Base-by-base conservation (phyloP, 2,329 filamentous ascomycete genomes). In the Aspergillus terreus region DNA sequence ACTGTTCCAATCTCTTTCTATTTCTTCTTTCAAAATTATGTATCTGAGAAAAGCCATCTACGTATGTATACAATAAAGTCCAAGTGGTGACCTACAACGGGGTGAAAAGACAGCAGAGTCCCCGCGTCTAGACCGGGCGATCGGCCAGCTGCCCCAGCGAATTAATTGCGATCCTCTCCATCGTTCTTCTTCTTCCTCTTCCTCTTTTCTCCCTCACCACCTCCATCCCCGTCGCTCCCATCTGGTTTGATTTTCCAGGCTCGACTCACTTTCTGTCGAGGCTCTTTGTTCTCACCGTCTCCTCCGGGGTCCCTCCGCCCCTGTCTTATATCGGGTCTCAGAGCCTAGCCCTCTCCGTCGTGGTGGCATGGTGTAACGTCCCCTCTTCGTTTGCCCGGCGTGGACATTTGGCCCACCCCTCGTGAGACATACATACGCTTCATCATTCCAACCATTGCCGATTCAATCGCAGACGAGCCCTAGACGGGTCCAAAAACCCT, bases 91-190 rank as follows among this genome's bases (percentile, higher is more conserved):
- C 11, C 35, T 38, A 17, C 35, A 38, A 38, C 15, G 35, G 17
- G 7, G 17, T 14, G 6, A 14, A 43, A 43, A 21, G 10, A 43
- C 14, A 21, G 5, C 14, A 21, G 12, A 21, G 7, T 52, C 54
- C 55, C 57, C 52, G 55, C 58, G 63, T 67, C 65, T 67, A 67
- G 65, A 66, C 65, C 64, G 58, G 63, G 58, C 63, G 54, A 60
- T 63, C 61, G 59, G 50, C 33, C 32, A 35, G 32, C 30, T n/a
- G 32, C 62, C 61, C 61, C 62, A 55, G 51, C 40, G 40, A 42
- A 42, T 42, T 42, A 42, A 42, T 42, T 42, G 17, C 40, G 40
- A 42, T 59, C 55, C 53, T 55, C 55, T 55, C 55, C 52, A 52
- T 52, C 52, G 47, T 30, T 42, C 23, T 32, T 38, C 25, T 43